phyloP scores from a whole-genome alignment of 1,284 basidiomycete genomes.

The Hemileia vastatrix region DNA sequence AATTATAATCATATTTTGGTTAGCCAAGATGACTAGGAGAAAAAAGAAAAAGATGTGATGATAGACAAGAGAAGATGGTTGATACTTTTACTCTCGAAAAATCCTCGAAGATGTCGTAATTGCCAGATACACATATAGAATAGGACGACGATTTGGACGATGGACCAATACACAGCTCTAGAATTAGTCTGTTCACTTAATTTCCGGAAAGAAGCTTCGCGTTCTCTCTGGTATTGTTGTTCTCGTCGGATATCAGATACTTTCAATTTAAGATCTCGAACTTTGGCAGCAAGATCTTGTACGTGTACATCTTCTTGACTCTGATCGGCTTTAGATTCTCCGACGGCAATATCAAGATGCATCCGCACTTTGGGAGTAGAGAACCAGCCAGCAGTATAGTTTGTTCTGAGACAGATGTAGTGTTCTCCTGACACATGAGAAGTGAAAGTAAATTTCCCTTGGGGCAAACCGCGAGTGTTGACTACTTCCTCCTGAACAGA shows the following conservation, averaged over 20 bases:
- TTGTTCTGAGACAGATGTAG: conserved; percentile 84
- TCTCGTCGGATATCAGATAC: conserved; percentile 85
- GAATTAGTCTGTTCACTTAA: conserved; percentile 80
- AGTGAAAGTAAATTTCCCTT: conserved; percentile 92
- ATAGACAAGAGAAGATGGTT: no score
- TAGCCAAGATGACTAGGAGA: no score
- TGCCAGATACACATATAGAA: conserved; percentile 85
- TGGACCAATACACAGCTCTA: conserved; percentile 82
- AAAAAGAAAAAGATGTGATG: no score
- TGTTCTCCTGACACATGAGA: conserved; percentile 95
- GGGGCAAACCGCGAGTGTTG: conserved; percentile 73
- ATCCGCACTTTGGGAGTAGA: conserved; percentile 79
- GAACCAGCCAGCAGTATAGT: conserved; percentile 74
- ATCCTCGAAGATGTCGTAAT: conserved; percentile 70
- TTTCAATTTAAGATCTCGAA: conserved; percentile 84
- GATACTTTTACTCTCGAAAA: conserved; percentile 21
- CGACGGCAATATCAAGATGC: conserved; percentile 87
- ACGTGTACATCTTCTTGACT: conserved; percentile 63
- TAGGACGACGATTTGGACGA: conserved; percentile 75
- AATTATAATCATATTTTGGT: no score
- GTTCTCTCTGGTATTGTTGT: conserved; percentile 93
- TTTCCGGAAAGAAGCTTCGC: conserved; percentile 78
- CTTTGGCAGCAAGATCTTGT: conserved; percentile 69
- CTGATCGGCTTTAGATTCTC: conserved; percentile 65
- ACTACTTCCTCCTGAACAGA: conserved; percentile 46